Conservation (phyloP, 176 grass and related monocot species). For the Canna indica region DNA sequence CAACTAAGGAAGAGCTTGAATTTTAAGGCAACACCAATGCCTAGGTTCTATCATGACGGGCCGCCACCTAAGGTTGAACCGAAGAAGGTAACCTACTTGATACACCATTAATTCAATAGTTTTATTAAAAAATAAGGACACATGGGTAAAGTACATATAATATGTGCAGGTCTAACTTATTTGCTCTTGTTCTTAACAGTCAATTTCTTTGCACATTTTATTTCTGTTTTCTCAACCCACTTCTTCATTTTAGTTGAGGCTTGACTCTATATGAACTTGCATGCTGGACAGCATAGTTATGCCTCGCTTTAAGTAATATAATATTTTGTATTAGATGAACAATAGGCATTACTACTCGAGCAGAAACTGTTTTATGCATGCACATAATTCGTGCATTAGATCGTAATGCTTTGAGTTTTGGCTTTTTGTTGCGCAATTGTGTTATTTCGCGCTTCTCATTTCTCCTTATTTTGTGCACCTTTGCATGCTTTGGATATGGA, state of each 20-base stretch:
- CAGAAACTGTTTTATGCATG: too few species aligned
- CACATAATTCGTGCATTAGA: too few species aligned
- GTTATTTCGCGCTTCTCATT: too few species aligned
- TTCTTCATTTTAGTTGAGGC: not conserved
- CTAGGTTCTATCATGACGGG: constrained; percentile 89
- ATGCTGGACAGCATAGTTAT: not conserved
- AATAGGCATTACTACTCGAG: not conserved
- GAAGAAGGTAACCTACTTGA: constrained; percentile 59
- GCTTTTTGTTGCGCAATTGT: too few species aligned
- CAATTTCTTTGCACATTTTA: not conserved
- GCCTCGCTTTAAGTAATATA: not conserved
- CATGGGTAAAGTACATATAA: not conserved
- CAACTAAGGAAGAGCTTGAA: constrained; percentile 74
- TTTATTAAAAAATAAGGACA: not conserved
- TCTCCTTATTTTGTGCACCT: not conserved
- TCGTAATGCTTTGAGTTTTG: too few species aligned
- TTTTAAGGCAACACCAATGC: constrained; percentile 78
- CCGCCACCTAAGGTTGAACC: constrained; percentile 84
- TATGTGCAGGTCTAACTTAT: not conserved
- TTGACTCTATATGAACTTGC: not conserved
- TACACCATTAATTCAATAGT: not conserved
- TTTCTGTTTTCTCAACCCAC: not conserved
- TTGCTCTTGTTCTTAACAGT: not conserved
- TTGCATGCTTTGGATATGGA: not conserved
- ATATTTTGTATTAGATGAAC: not conserved